Evolutionary conservation across 2,329 filamentous ascomycete genomes (phyloP).

Genomic region (Cercospora nicotianae): DNA sequence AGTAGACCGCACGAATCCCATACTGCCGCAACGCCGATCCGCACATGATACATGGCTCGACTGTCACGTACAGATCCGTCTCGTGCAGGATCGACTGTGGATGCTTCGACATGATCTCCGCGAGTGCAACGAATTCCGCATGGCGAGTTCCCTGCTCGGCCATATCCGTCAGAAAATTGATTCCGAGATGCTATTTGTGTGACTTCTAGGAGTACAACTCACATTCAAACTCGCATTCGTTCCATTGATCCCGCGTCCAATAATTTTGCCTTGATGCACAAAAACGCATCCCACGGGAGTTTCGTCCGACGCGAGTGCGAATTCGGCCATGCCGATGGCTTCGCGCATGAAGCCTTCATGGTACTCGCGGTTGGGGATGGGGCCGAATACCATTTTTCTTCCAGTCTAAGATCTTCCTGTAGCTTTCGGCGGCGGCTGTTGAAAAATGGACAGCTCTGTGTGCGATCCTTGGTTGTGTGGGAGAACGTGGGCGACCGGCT

Average conservation of each 20-base stretch:
- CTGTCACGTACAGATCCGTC: slow-evolving; percentile 88
- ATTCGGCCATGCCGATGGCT: slow-evolving; percentile 83
- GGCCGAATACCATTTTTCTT: slow-evolving; percentile 35
- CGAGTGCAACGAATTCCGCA: slow-evolving; percentile 89
- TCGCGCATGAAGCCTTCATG: slow-evolving; percentile 75
- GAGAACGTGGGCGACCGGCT: not conserved
- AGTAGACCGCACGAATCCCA: slow-evolving; percentile 85
- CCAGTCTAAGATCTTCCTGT: not conserved
- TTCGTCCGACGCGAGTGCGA: slow-evolving; percentile 81
- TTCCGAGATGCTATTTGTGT: not conserved
- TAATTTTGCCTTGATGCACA: slow-evolving; percentile 73
- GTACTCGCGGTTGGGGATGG: slow-evolving; percentile 45
- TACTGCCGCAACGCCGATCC: slow-evolving; percentile 88
- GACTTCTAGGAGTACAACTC: slow-evolving; percentile 14
- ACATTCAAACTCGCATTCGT: slow-evolving; percentile 82
- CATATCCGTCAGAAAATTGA: not conserved
- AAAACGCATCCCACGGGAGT: slow-evolving; percentile 96
- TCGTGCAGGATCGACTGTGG: slow-evolving; percentile 68
- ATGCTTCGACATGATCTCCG: slow-evolving; percentile 63
- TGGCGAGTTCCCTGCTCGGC: slow-evolving; percentile 75
- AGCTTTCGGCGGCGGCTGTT: not conserved
- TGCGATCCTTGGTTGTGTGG: not conserved
- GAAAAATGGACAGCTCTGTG: not conserved
- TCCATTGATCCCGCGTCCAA: slow-evolving; percentile 93
- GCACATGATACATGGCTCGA: slow-evolving; percentile 99